Evolutionary conservation across 352 stramenopile species (phyloP).

Genomic region (Globisporangium emineosum): DNA sequence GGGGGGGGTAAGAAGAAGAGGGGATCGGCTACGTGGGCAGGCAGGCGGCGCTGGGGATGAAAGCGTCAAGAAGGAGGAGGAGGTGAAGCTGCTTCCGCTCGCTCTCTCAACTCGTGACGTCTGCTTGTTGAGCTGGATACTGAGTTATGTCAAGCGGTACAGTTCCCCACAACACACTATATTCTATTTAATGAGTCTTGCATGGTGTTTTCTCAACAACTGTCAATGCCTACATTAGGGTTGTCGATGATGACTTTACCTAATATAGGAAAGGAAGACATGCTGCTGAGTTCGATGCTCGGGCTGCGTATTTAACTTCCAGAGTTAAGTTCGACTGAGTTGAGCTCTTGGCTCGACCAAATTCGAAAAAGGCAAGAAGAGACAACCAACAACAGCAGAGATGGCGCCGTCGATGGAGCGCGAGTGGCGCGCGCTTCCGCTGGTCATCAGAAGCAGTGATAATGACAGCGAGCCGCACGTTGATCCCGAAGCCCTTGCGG

Average conservation of each 20-base stretch:
- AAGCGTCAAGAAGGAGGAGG: background rate
- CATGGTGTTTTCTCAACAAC: too few relatives aligned
- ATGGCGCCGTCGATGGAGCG: conserved; percentile 18
- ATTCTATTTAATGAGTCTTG: background rate
- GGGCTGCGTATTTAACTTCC: too few relatives aligned
- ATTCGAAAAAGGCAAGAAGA: conserved; percentile 7
- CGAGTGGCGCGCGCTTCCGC: conserved; percentile 43
- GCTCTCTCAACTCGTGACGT: background rate
- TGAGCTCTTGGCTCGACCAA: too few relatives aligned
- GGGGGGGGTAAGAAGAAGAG: background rate
- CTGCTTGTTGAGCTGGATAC: conserved; percentile 4
- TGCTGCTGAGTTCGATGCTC: too few relatives aligned
- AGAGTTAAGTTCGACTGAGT: too few relatives aligned
- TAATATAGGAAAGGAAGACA: too few relatives aligned
- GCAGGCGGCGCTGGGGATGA: background rate
- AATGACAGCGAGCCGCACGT: conserved; percentile 14
- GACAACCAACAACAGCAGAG: conserved; percentile 12
- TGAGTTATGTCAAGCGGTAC: background rate
- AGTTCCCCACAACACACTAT: background rate
- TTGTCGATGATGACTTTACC: too few relatives aligned
- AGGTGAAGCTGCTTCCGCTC: background rate
- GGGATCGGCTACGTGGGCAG: background rate
- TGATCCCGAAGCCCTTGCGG: conserved; percentile 19
- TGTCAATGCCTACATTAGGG: too few relatives aligned
- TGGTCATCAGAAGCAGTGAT: conserved; percentile 18